phyloP scores from a whole-genome alignment of 257 asterid species.

The Salvia hispanica region DNA sequence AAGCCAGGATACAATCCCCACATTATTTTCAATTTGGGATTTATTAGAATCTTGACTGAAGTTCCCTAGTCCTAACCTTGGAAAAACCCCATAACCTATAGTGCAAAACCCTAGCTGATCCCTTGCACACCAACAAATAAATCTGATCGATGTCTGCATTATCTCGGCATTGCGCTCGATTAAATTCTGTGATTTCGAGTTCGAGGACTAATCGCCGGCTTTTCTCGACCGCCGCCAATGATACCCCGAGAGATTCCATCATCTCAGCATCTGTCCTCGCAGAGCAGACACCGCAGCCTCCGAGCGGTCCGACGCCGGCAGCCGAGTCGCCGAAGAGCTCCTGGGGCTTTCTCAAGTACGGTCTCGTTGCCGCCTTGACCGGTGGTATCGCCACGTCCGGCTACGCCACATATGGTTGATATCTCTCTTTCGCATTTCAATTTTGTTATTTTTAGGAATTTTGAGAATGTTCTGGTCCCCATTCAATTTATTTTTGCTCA shows the following conservation, averaged over 20 bases:
- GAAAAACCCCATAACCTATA: neutral
- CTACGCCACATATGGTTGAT: slow-evolving; percentile 86
- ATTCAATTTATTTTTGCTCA: too few species aligned
- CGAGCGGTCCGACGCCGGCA: slow-evolving; percentile 33
- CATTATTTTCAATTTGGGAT: too few species aligned
- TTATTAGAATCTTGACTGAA: too few species aligned
- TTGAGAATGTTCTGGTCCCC: too few species aligned
- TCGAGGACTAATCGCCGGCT: slow-evolving; percentile 37
- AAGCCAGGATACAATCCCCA: too few species aligned
- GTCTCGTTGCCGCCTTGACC: slow-evolving; percentile 52
- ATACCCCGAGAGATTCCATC: slow-evolving; percentile 49
- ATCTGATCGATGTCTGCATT: slow-evolving; percentile 42
- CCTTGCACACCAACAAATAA: neutral
- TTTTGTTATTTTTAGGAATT: neutral
- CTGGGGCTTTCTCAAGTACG: slow-evolving; percentile 60
- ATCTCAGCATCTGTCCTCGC: slow-evolving; percentile 55
- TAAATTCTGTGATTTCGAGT: slow-evolving; percentile 32
- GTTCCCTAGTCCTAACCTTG: neutral
- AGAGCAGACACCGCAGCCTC: slow-evolving; percentile 53
- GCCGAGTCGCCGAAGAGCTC: slow-evolving; percentile 49
- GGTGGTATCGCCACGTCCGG: slow-evolving; percentile 70
- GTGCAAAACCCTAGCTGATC: neutral
- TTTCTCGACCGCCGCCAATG: slow-evolving; percentile 37
- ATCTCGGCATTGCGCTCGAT: slow-evolving; percentile 41
- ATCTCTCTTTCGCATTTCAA: slow-evolving; percentile 22